These are phyloP conservation scores for Eimeria necatrix DNA, from an alignment of 169 alveolate species.

Conservation along the genomic window DNA sequence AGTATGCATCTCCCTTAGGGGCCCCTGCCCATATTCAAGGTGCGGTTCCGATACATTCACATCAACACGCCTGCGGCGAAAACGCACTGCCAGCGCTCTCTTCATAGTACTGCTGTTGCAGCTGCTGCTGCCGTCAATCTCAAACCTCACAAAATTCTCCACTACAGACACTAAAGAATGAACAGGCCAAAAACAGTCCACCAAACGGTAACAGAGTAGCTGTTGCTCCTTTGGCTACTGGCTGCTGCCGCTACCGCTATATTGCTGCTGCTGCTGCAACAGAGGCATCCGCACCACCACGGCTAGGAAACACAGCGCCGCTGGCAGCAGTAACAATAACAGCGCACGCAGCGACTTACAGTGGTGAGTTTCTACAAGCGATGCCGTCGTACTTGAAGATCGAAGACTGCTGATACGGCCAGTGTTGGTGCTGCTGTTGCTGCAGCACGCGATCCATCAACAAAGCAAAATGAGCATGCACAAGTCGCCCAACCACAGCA, in stretches of 20 bases:
- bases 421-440: constrained; percentile 75
- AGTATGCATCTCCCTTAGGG: constrained; percentile 46
- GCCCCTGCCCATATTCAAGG: constrained; percentile 77
- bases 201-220: not conserved
- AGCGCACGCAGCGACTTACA: constrained; percentile 66
- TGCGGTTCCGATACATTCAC: constrained; percentile 80
- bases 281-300: not conserved
- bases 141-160: too few relatives aligned
- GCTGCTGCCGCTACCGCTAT: constrained; percentile 4
- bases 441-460: constrained; percentile 79
- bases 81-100: not conserved
- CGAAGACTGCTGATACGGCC: constrained; percentile 70
- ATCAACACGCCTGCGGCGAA: constrained; percentile 76
- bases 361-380: constrained; percentile 78
- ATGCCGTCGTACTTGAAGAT: constrained; percentile 78
- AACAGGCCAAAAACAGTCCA: too few relatives aligned
- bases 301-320: constrained; percentile 8
- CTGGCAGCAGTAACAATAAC: constrained; percentile 1
- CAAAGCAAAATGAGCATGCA: constrained; percentile 64
- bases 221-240: not conserved
- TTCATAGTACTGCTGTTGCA: not conserved
- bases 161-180: too few relatives aligned
- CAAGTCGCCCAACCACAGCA: not conserved
- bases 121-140: not conserved
- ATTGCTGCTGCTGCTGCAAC: not conserved